A percentile compares a stretch with the other conserved stretches of the same genome.
Conservation (phyloP, 2,329 filamentous ascomycete genomes). For the Saccharata proteae region DNA sequence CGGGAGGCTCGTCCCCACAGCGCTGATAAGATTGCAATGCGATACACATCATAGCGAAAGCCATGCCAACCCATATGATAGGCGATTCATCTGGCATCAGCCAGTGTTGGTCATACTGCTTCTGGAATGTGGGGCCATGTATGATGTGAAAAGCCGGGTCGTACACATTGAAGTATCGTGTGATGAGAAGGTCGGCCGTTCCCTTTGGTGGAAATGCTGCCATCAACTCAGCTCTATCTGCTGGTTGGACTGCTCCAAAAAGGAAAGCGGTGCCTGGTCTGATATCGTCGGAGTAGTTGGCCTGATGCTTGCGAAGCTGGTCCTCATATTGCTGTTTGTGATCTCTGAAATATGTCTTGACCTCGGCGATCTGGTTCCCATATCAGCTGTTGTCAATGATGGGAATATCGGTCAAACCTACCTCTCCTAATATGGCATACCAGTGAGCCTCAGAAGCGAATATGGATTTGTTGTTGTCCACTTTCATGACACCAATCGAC, state of each 20-base stretch:
- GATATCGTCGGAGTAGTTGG: conserved; percentile 45
- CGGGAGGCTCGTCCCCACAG: conserved; percentile 66
- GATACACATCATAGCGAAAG: conserved; percentile 65
- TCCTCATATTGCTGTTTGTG: conserved; percentile 85
- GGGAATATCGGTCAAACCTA: conserved; percentile 19
- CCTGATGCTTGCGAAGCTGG: conserved; percentile 64
- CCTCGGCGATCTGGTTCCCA: conserved; percentile 60
- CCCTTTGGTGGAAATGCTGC: conserved; percentile 69
- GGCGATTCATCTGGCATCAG: conserved; percentile 58
- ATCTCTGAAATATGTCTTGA: conserved; percentile 75
- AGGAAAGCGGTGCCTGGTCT: conserved; percentile 63
- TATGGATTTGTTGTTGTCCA: conserved; percentile 35
- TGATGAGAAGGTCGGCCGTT: conserved; percentile 72
- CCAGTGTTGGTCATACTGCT: conserved; percentile 55
- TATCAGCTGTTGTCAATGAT: conserved; percentile 9
- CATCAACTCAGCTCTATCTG: conserved; percentile 65
- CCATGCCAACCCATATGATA: conserved; percentile 65
- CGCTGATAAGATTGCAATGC: conserved; percentile 70
- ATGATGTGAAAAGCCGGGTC: conserved; percentile 48
- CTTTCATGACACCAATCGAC: conserved; percentile 41
- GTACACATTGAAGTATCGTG: conserved; percentile 80
- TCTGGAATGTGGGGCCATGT: conserved; percentile 66
- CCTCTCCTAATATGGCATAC: conserved; percentile 39
- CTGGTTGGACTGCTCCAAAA: conserved; percentile 57
- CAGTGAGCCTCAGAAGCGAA: conserved; percentile 41